These are phyloP conservation scores for Quillaja saponaria DNA, from an alignment of 306 rosid species.

Conservation along the genomic window DNA sequence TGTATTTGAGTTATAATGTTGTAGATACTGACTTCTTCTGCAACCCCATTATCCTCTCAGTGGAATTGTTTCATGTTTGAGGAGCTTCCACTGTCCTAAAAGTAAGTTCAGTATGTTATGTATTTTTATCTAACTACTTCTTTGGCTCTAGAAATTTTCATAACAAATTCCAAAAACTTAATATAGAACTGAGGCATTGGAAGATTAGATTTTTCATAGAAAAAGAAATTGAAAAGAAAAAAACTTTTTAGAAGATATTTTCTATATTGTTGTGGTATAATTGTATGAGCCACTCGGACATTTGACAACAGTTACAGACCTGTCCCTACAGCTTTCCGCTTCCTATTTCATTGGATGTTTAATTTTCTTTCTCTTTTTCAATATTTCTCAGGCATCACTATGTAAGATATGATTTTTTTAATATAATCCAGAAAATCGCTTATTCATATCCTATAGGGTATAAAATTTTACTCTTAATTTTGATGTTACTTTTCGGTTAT, in stretches of 20 bases:
- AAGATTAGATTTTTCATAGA: constrained; percentile 3
- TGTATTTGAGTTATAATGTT: neutral
- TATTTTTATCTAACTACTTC: constrained; percentile 11
- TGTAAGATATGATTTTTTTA: no score
- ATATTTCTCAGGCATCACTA: no score
- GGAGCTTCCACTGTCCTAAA: constrained; percentile 33
- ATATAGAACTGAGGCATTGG: neutral
- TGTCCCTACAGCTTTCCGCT: no score
- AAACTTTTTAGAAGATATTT: constrained; percentile 16
- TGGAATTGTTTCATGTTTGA: constrained; percentile 48
- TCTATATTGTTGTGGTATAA: neutral
- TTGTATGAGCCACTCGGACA: neutral
- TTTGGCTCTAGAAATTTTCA: constrained; percentile 1
- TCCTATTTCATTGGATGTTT: no score
- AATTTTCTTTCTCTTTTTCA: no score
- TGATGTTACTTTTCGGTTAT: no score
- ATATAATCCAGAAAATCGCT: no score
- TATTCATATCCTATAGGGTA: no score
- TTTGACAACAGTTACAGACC: no score
- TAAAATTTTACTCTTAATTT: no score
- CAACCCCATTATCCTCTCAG: constrained; percentile 34
- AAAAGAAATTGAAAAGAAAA: no score
- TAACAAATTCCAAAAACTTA: no score
- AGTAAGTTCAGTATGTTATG: constrained; percentile 38
- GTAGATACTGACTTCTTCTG: constrained; percentile 32